Conservation (phyloP, 73 alveolate genomes). For the Blepharisma stoltei region DNA sequence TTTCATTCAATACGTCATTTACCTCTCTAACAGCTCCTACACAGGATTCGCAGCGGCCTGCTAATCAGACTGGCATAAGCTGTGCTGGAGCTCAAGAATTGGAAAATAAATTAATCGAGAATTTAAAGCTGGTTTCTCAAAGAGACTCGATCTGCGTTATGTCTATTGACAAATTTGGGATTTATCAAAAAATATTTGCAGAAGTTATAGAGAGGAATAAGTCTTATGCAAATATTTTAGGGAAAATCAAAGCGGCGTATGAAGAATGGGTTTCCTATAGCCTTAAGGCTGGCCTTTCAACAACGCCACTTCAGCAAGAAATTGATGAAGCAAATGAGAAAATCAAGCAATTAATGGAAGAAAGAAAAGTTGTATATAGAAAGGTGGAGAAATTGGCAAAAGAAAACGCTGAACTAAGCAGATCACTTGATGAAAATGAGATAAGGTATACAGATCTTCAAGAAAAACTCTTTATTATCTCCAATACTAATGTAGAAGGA, state of each 20-base stretch:
- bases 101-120: too few relatives aligned
- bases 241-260: conserved; percentile 11
- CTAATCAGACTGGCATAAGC: too few relatives aligned
- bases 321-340: not conserved
- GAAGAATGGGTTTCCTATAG: not conserved
- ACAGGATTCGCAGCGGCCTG: too few relatives aligned
- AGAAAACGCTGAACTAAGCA: conserved; percentile 22
- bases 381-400: conserved; percentile 17
- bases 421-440: conserved; percentile 10
- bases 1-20: too few relatives aligned
- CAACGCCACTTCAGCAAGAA: not conserved
- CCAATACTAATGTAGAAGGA: not conserved
- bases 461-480: not conserved
- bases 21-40: too few relatives aligned
- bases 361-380: not conserved
- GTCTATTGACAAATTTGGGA: not conserved
- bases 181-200: not conserved
- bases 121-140: too few relatives aligned
- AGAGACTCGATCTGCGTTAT: too few relatives aligned
- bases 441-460: not conserved
- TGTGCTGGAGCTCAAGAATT: too few relatives aligned
- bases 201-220: not conserved
- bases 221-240: not conserved
- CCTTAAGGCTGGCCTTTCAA: not conserved
- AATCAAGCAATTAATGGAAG: not conserved